A percentile compares a stretch with the other conserved stretches of the same genome.
phyloP scores from a whole-genome alignment of 2,329 filamentous ascomycete species.

The Apiospora hydei region DNA sequence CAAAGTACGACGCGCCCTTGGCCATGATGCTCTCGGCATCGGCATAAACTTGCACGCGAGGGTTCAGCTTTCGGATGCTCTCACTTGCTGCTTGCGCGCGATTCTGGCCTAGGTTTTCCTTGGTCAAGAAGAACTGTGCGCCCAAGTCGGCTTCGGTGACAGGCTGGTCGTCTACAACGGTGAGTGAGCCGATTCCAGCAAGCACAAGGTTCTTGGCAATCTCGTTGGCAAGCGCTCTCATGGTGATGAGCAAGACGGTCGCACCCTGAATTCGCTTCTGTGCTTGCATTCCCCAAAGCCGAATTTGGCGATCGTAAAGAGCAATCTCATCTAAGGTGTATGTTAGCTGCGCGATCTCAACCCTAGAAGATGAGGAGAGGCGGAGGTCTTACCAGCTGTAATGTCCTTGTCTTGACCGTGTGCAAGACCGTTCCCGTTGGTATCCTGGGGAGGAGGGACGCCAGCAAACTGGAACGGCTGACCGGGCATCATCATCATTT shows the following conservation, averaged over 20 bases:
- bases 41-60: conserved; percentile 78
- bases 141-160: conserved; percentile 84
- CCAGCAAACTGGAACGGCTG: conserved; percentile 23
- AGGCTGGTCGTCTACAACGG: conserved; percentile 79
- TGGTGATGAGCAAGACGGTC: conserved; percentile 86
- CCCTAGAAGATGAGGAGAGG: not conserved
- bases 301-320: conserved; percentile 95
- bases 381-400: conserved; percentile 18
- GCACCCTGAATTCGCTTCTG: conserved; percentile 92
- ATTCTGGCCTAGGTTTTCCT: conserved; percentile 78
- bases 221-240: conserved; percentile 89
- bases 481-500: conserved; percentile 26
- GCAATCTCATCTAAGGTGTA: conserved; percentile 84
- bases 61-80: conserved; percentile 87
- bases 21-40: conserved; percentile 72
- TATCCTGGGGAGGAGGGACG: conserved; percentile 14
- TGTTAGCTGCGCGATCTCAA: conserved; percentile 31
- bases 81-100: conserved; percentile 81
- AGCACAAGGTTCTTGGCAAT: conserved; percentile 97
- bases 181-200: conserved; percentile 89
- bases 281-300: conserved; percentile 94
- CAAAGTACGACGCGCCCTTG: conserved; percentile 78
- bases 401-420: conserved; percentile 25
- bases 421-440: conserved; percentile 10
- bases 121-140: conserved; percentile 80